Percentiles rank a stretch among this genome's conserved stretches.
Conservation (phyloP, 805 yeast genomes). For the Nakazawaea ernobii region DNA sequence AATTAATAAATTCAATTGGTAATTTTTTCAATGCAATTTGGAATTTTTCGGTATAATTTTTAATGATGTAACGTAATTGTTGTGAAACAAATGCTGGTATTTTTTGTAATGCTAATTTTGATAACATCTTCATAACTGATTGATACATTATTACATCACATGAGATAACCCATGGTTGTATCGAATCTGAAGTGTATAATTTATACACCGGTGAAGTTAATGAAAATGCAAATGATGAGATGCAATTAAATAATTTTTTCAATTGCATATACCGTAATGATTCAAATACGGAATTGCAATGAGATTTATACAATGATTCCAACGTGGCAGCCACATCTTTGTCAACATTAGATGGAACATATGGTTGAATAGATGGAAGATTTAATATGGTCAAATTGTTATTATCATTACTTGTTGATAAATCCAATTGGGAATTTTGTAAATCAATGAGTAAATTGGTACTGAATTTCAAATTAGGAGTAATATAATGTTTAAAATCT, state of each 20-base stretch:
- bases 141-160: constrained; percentile 65
- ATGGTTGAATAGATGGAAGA: constrained; percentile 35
- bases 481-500: constrained; percentile 1
- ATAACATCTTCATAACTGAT: constrained; percentile 48
- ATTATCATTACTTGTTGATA: constrained; percentile 5
- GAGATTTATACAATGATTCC: constrained; percentile 54
- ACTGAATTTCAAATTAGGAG: constrained; percentile 6
- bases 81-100: constrained; percentile 51
- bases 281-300: constrained; percentile 61
- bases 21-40: constrained; percentile 37
- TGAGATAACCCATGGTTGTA: constrained; percentile 56
- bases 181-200: constrained; percentile 42
- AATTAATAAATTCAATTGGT: constrained; percentile 43
- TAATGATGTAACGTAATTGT: constrained; percentile 50
- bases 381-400: constrained; percentile 15
- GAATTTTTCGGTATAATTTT: constrained; percentile 33
- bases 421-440: neutral
- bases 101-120: constrained; percentile 54
- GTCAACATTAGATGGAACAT: constrained; percentile 40
- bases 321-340: constrained; percentile 57
- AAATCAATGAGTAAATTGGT: neutral
- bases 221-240: constrained; percentile 44
- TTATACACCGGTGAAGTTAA: constrained; percentile 60
- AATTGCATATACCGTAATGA: constrained; percentile 63
- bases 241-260: constrained; percentile 48